These are phyloP conservation scores for Lonicera japonica DNA, from an alignment of 129 eudicot genomes.

Conservation along the genomic window DNA sequence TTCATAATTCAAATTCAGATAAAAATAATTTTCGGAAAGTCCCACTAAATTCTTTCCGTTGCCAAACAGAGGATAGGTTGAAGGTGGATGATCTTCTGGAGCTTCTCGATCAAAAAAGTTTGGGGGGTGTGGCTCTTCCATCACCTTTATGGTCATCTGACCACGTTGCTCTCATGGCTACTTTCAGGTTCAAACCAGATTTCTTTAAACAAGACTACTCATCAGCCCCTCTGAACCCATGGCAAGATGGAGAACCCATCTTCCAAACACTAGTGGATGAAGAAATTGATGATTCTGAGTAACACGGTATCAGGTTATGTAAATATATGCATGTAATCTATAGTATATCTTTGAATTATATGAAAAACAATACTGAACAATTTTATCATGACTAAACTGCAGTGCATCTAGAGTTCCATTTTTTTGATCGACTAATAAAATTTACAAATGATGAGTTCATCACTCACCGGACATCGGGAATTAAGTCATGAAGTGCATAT, in stretches of 20 bases:
- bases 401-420: no score
- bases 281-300: background rate
- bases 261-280: constrained; percentile 8
- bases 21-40: no score
- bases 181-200: constrained; percentile 9
- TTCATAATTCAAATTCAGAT: no score
- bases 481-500: no score
- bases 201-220: background rate
- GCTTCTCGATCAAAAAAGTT: constrained; percentile 11
- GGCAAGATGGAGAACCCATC: constrained; percentile 10
- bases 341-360: no score
- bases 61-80: constrained; percentile 5
- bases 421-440: no score
- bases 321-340: no score
- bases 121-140: constrained; percentile 17
- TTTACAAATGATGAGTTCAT: no score
- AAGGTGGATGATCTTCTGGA: constrained; percentile 13
- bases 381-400: no score
- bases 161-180: constrained; percentile 20
- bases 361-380: no score
- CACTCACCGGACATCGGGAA: no score
- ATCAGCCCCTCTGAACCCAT: constrained; percentile 10
- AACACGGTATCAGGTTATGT: constrained; percentile 3
- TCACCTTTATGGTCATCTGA: constrained; percentile 17
- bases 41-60: no score